These are phyloP conservation scores for Globisporangium middletonii DNA, from an alignment of 352 stramenopile species.

Conservation along the genomic window DNA sequence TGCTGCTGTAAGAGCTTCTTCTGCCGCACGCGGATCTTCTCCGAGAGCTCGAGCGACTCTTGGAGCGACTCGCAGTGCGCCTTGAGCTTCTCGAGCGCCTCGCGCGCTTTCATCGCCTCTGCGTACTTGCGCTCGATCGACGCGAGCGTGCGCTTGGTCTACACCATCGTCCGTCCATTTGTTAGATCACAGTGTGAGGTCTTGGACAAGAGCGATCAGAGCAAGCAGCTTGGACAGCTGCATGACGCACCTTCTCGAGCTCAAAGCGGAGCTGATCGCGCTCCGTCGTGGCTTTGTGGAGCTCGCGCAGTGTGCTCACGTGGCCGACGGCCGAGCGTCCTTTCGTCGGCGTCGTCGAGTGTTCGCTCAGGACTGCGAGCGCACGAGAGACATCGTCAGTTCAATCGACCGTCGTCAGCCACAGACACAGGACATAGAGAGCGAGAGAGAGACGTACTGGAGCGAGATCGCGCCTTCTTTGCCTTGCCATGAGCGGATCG, in stretches of 20 bases:
- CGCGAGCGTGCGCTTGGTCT: slow-evolving; percentile 39
- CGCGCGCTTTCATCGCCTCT: slow-evolving; percentile 41
- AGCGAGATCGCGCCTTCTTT: slow-evolving; percentile 11
- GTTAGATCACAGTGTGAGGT: neutral
- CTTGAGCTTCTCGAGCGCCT: slow-evolving; percentile 66
- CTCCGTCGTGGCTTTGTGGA: slow-evolving; percentile 60
- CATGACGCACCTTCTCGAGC: slow-evolving; percentile 40
- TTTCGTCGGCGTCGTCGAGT: slow-evolving; percentile 12
- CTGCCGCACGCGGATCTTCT: slow-evolving; percentile 68
- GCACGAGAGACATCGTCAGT: neutral
- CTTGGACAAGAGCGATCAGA: neutral
- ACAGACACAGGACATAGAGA: neutral
- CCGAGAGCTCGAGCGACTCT: slow-evolving; percentile 72
- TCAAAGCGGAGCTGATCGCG: slow-evolving; percentile 78
- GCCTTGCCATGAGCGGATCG: neutral
- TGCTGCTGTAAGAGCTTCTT: slow-evolving; percentile 71
- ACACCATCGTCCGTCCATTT: neutral
- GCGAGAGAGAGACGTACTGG: slow-evolving; percentile 5
- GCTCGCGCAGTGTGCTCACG: slow-evolving; percentile 37
- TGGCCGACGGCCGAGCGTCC: slow-evolving; percentile 10
- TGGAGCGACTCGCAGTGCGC: slow-evolving; percentile 68
- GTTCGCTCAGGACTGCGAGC: slow-evolving; percentile 15
- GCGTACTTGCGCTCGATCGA: slow-evolving; percentile 40
- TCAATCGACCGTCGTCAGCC: neutral
- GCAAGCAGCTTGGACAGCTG: neutral